Conservation (phyloP, 1,284 basidiomycete species). For the Ceratobasidium papillatum region DNA sequence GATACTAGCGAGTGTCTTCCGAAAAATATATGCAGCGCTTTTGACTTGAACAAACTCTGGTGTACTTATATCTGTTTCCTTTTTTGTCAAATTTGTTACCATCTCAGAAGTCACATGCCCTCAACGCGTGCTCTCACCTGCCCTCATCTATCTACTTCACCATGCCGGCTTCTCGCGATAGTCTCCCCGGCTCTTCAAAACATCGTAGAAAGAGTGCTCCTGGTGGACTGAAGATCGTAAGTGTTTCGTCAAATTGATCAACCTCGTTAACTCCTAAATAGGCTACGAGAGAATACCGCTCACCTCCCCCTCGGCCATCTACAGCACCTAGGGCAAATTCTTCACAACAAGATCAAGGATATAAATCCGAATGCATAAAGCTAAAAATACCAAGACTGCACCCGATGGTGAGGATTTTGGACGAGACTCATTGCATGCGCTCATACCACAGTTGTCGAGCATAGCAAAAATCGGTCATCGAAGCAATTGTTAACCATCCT, state of each 20-base stretch:
- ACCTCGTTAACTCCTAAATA: background rate
- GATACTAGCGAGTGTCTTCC: background rate
- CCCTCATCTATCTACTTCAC: background rate
- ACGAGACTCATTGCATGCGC: background rate
- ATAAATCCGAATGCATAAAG: background rate
- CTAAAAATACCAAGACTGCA: conserved; percentile 18
- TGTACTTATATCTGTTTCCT: conserved; percentile 17
- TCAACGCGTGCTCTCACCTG: background rate
- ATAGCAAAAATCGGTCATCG: conserved; percentile 33
- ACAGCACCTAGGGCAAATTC: background rate
- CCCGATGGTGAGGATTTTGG: conserved; percentile 11
- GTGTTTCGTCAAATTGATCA: background rate
- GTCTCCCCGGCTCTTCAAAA: background rate
- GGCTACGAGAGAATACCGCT: background rate
- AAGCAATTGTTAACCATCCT: conserved; percentile 21
- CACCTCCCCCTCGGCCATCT: background rate
- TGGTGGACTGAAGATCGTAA: background rate
- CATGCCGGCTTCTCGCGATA: background rate
- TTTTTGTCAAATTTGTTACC: conserved; percentile 14
- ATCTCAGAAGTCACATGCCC: background rate
- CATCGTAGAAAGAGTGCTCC: background rate
- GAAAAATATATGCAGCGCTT: background rate
- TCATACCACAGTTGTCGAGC: too few species aligned
- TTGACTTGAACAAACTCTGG: background rate
- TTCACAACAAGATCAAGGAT: background rate